Evolutionary conservation across 768 basidiomycete genomes (phyloP), one percentile per base, ranked within the genome.

Genomic region (Hygrophorus russula): DNA sequence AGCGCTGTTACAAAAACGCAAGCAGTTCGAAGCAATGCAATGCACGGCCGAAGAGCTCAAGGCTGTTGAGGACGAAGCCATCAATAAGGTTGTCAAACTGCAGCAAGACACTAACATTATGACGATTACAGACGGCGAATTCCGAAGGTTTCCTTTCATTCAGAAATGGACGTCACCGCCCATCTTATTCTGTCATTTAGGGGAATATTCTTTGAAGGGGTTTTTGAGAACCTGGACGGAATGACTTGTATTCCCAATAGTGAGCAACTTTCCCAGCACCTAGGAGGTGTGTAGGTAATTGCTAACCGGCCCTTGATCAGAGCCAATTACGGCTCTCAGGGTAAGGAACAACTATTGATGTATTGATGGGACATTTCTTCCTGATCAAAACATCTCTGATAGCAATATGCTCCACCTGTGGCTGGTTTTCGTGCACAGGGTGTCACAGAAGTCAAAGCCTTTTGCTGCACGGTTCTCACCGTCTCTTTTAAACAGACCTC

Each of bases 41-140:
- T 65, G 66, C 51, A 57, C 66, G 2, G 41, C 45, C 11, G 62
- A 65, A n/a, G 71, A 78, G 43, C 65, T 80, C 13, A 56, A 55
- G 35, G 56, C 53, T 20, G 59, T 66, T 19, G 76, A 79, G 58
- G 72, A 79, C 46, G 68, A 71, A 35, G 70, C 75, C 8, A 70
- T 80, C 49, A 59, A 61, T 38, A 62, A 68, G 24, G 70, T 76
- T 45, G 65, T 80, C 14, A 54, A 68, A 50, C 61, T 78, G 46
- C 78, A 80, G 54, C 66, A 65, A 42, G 65, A 73, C 29, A 53
- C 68, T 3, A 78, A 78, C 17, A 69, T 80, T 46, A 71, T 68
- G 53, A 66, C 66, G n/a, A 69, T 79, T 43, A 80, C 78, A n/a
- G 78, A 80, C 49, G 80, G 80, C 33, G 78, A 82, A 58, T 45